phyloP scores from a whole-genome alignment of 495 filamentous ascomycete genomes.

The Letharia columbiana region DNA sequence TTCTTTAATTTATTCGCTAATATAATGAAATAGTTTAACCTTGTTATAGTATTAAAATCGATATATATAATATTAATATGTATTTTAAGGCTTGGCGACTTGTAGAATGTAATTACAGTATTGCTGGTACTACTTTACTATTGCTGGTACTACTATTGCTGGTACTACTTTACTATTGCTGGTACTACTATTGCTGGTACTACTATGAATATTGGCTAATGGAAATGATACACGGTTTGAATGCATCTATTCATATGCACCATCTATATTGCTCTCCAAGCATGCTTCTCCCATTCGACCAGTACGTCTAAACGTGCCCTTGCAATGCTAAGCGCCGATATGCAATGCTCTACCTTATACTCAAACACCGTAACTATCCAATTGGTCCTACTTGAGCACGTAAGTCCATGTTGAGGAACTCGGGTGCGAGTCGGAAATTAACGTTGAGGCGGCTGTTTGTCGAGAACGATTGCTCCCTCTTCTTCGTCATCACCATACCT shows the following conservation, averaged over 20 bases:
- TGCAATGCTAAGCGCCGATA: background rate
- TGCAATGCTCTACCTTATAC: background rate
- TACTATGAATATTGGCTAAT: background rate
- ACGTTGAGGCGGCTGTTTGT: slow-evolving; percentile 30
- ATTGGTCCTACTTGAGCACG: background rate
- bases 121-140: background rate
- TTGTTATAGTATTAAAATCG: too few species aligned
- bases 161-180: too few species aligned
- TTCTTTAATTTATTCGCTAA: too few species aligned
- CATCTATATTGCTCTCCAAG: slow-evolving; percentile 1
- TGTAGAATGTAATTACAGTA: background rate
- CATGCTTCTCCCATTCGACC: background rate
- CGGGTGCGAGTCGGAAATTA: background rate
- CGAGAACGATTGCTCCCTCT: slow-evolving; percentile 39
- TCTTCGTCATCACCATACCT: slow-evolving; percentile 35
- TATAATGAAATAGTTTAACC: too few species aligned
- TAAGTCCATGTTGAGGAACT: background rate
- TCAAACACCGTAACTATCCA: background rate
- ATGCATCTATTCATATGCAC: background rate
- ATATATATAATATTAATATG: too few species aligned
- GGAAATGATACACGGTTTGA: background rate
- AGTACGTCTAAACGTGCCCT: background rate
- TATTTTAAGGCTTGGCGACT: too few species aligned
- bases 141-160: too few species aligned
- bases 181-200: too few species aligned